Conservation (phyloP, 2,329 filamentous ascomycete genomes). For the Epichloe uncinata region DNA sequence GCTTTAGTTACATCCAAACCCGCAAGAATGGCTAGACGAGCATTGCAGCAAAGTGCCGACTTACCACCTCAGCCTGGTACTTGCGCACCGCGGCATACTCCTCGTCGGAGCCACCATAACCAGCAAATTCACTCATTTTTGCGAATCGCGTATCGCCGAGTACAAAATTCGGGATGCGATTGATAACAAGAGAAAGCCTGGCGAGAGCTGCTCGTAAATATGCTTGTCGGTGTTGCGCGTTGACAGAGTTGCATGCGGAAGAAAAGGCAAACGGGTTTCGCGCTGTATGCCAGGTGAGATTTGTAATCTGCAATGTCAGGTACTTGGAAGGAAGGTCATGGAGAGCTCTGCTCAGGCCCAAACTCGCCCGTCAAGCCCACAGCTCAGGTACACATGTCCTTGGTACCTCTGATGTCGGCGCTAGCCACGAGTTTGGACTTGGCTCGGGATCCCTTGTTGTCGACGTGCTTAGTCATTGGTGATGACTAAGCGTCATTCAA, state of each 20-base stretch:
- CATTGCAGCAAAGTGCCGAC: conserved; percentile 6
- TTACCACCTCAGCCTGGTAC: conserved; percentile 63
- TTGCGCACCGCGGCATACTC: conserved; percentile 73
- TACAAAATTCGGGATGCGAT: neutral
- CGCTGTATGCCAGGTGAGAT: neutral
- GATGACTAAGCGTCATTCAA: conserved; percentile 1
- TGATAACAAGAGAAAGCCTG: neutral
- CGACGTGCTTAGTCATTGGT: neutral
- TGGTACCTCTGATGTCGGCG: neutral
- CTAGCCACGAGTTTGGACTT: neutral
- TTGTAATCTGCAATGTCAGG: neutral
- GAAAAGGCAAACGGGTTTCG: neutral
- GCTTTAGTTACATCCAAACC: neutral
- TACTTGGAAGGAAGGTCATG: neutral
- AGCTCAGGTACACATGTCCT: neutral
- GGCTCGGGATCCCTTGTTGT: neutral
- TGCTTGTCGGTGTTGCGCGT: conserved; percentile 1
- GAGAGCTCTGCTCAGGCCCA: neutral
- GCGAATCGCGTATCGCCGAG: conserved; percentile 5
- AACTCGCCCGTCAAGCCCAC: neutral
- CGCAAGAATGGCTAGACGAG: neutral
- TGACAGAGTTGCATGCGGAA: conserved; percentile 1
- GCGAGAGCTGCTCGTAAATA: neutral
- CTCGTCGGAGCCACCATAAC: conserved; percentile 62
- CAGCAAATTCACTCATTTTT: conserved; percentile 55